Percentiles rank a stretch among this genome's conserved stretches.
Evolutionary conservation across 495 filamentous ascomycete species (phyloP).

Genomic region (Lasiosphaeria hispida): DNA sequence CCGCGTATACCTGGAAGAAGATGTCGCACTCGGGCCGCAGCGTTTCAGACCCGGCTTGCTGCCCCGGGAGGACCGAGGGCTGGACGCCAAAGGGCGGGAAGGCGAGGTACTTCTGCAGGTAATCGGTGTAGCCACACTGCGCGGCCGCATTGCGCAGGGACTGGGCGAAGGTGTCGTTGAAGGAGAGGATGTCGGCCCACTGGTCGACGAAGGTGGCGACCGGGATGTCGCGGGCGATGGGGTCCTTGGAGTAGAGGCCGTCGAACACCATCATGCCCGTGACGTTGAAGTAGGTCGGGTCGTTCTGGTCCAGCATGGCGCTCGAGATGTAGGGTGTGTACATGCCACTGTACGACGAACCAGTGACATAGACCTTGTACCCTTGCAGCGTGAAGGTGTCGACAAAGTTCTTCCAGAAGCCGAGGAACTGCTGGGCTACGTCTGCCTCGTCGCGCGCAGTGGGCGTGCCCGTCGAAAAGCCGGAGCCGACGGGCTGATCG

Average conservation of each 20-base stretch:
- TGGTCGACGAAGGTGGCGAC: conserved; percentile 62
- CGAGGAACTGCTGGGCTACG: conserved; percentile 64
- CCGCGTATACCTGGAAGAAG: conserved; percentile 55
- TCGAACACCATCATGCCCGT: conserved; percentile 68
- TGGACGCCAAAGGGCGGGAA: conserved; percentile 60
- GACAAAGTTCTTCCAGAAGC: conserved; percentile 69
- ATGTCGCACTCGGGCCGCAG: conserved; percentile 35
- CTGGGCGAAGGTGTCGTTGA: conserved; percentile 65
- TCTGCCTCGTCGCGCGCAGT: conserved; percentile 62
- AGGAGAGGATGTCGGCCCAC: conserved; percentile 56
- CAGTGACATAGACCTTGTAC: conserved; percentile 65
- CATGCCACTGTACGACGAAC: conserved; percentile 64
- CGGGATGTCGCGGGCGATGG: conserved; percentile 52
- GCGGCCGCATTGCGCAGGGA: conserved; percentile 54
- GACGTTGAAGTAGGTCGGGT: conserved; percentile 65
- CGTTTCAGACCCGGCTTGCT: conserved; percentile 9
- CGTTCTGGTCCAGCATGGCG: conserved; percentile 67
- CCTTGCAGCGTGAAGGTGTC: conserved; percentile 64
- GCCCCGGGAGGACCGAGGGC: too few relatives aligned
- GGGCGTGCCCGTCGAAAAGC: conserved; percentile 61
- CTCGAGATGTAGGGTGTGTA: conserved; percentile 80
- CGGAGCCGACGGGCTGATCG: conserved; percentile 76
- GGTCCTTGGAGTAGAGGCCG: conserved; percentile 55
- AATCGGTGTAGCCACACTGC: conserved; percentile 65
- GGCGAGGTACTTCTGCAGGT: conserved; percentile 58